Evolutionary conservation across 805 yeast genomes (phyloP), one percentile per base, ranked within the genome.

Genomic region (Sugiyamaella boreocaroliniensis): DNA sequence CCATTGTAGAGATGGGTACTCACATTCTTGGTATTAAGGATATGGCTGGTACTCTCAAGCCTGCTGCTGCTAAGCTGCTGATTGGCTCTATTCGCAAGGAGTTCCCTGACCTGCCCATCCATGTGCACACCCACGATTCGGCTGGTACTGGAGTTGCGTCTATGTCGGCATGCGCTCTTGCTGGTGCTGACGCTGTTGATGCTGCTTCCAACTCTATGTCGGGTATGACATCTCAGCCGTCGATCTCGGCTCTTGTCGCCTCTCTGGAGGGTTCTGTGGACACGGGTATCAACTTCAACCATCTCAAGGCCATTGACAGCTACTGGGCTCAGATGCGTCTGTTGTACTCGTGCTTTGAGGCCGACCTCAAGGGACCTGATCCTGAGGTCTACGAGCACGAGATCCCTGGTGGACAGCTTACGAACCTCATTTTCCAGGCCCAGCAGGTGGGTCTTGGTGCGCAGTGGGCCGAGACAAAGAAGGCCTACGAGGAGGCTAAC

Each of bases 321-420:
- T 93, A 93, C 79, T 93, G 99, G 99, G 96, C 95, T 48, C 97
- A 93, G 76, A 93, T 93, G 92, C 83, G 99, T 76, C 77, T 93
- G 68, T 76, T 93, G 61, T 93, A 93, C 77, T 87, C 96, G 47
- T 89, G 96, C 72, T 93, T 93, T 73, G 99, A 89, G 74, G 97
- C 99, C 52, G 97, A 93, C 68, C 81, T 93, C 71, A 93, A 93
- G 80, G 99, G 99, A 53, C 98, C 99, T 55, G 99, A 93, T 74
- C 98, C 99, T 64, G 99, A 93, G 73, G 99, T 93, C 54, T 93
- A 93, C 74, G 83, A 83, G 64, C 99, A 93, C 75, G 99, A 93
- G 79, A 93, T 93, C 62, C 99, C 99, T 54, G 99, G 99, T 77
- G 99, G 99, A 60, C 99, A 93, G 76, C 82, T 93, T 72, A 93